A percentile compares a stretch with the other conserved stretches of the same genome.
Evolutionary conservation across 2,329 filamentous ascomycete genomes (phyloP).

Genomic region (Huntiella savannae): DNA sequence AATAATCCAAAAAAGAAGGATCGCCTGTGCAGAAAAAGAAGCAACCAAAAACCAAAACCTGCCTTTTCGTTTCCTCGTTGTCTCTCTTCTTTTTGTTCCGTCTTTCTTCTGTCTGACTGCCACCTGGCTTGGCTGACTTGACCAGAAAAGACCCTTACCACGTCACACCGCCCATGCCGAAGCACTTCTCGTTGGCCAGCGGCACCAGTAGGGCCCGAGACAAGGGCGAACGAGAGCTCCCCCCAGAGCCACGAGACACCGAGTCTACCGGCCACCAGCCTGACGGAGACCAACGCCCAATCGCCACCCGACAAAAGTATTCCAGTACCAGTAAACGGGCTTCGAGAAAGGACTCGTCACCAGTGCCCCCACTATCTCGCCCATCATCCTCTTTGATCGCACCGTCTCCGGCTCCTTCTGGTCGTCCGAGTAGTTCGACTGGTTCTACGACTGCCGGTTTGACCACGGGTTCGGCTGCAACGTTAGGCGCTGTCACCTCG

Average conservation of each 20-base stretch:
- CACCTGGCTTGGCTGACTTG: too few species aligned
- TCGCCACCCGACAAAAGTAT: slow-evolving; percentile 2
- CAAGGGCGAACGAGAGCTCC: background rate
- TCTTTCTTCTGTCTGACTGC: too few species aligned
- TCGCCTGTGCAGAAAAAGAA: too few species aligned
- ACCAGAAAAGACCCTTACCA: too few species aligned
- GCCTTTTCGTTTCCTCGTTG: too few species aligned
- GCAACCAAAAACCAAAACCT: too few species aligned
- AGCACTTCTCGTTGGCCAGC: background rate
- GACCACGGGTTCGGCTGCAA: too few species aligned
- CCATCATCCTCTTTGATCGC: background rate
- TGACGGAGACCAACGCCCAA: background rate
- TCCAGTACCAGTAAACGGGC: background rate
- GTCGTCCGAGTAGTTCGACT: background rate
- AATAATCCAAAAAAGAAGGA: too few species aligned
- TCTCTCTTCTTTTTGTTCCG: too few species aligned
- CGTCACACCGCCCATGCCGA: too few species aligned
- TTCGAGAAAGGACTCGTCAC: background rate
- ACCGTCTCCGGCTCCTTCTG: background rate
- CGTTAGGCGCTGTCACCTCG: background rate
- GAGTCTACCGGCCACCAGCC: background rate
- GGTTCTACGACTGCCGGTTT: too few species aligned
- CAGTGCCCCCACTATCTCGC: background rate
- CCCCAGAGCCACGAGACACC: slow-evolving; percentile 1
- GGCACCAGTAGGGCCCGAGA: background rate